Percentiles rank a stretch among this genome's conserved stretches.
phyloP scores from a whole-genome alignment of 352 stramenopile genomes.

The Phytophthora podocarpi region DNA sequence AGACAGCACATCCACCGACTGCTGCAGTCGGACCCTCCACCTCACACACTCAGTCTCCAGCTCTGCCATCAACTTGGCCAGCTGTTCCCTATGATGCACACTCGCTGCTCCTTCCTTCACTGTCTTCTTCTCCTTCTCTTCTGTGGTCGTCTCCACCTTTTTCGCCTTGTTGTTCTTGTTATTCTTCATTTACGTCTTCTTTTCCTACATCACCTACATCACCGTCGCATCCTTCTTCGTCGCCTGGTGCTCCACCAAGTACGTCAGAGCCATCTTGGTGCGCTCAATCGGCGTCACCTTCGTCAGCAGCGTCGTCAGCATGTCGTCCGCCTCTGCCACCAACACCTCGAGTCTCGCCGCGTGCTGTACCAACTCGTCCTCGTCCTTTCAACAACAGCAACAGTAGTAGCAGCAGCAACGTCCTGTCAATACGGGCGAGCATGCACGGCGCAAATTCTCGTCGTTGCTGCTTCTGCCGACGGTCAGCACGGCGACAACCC shows the following conservation, averaged over 20 bases:
- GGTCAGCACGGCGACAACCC: no score
- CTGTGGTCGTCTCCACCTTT: constrained; percentile 6
- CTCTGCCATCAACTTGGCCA: constrained; percentile 13
- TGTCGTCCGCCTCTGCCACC: constrained; percentile 31
- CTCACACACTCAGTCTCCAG: constrained; percentile 24
- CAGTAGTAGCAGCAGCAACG: no score
- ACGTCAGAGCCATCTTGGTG: constrained; percentile 42
- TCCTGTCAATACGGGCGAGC: no score
- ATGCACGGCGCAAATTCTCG: no score
- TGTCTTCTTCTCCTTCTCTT: neutral
- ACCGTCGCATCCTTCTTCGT: constrained; percentile 23
- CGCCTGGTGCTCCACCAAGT: constrained; percentile 29
- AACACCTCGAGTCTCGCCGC: constrained; percentile 13
- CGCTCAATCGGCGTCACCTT: constrained; percentile 42
- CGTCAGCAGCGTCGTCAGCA: constrained; percentile 38
- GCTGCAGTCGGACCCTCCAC: constrained; percentile 23
- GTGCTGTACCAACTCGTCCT: constrained; percentile 27
- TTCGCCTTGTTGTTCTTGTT: constrained; percentile 7
- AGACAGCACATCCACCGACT: constrained; percentile 16
- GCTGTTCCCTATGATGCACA: constrained; percentile 9
- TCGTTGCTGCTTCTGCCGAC: no score
- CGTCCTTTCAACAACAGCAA: no score
- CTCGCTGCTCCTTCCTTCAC: neutral
- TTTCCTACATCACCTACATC: constrained; percentile 21
- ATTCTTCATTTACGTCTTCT: constrained; percentile 42